phyloP scores from a whole-genome alignment of 108 stramenopile genomes.

The Skeletonema costatum region DNA sequence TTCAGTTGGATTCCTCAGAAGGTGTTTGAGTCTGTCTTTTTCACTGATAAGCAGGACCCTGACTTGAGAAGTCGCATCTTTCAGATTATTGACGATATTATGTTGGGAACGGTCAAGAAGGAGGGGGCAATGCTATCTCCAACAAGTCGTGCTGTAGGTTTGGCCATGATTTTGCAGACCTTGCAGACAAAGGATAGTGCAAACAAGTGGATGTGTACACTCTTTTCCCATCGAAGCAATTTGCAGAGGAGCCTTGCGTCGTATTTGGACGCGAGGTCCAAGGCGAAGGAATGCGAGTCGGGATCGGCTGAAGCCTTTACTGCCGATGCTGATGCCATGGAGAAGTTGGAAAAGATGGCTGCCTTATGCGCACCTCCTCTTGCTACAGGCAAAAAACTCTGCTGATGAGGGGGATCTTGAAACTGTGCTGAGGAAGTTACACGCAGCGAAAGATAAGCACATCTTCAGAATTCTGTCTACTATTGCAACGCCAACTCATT shows the following conservation, averaged over 20 bases:
- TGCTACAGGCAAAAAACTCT: conserved; percentile 5
- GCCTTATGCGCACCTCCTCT: conserved; percentile 35
- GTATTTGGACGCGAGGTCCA: conserved; percentile 69
- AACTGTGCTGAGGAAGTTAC: conserved; percentile 65
- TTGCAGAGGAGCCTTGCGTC: conserved; percentile 56
- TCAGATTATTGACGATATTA: conserved; percentile 66
- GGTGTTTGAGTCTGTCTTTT: conserved; percentile 69
- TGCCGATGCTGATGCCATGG: conserved; percentile 76
- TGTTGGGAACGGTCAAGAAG: conserved; percentile 44
- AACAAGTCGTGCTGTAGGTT: conserved; percentile 75
- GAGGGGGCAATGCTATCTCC: conserved; percentile 39
- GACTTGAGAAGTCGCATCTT: conserved; percentile 74
- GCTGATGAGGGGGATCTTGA: conserved; percentile 36
- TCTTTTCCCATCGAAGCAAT: conserved; percentile 55
- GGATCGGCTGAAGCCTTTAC: conserved; percentile 70
- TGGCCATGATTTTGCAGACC: conserved; percentile 72
- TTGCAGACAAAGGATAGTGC: conserved; percentile 52
- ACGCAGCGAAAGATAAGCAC: conserved; percentile 78
- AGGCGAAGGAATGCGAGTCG: conserved; percentile 39
- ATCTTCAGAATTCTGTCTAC: conserved; percentile 81
- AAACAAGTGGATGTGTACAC: conserved; percentile 56
- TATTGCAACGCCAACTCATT: conserved; percentile 68
- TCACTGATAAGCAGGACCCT: conserved; percentile 58
- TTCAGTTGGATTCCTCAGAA: conserved; percentile 77
- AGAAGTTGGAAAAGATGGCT: conserved; percentile 63